A percentile compares a stretch with the other conserved stretches of the same genome.
Conservation (phyloP, 2,329 filamentous ascomycete genomes). For the Cladosporium sphaerospermum region DNA sequence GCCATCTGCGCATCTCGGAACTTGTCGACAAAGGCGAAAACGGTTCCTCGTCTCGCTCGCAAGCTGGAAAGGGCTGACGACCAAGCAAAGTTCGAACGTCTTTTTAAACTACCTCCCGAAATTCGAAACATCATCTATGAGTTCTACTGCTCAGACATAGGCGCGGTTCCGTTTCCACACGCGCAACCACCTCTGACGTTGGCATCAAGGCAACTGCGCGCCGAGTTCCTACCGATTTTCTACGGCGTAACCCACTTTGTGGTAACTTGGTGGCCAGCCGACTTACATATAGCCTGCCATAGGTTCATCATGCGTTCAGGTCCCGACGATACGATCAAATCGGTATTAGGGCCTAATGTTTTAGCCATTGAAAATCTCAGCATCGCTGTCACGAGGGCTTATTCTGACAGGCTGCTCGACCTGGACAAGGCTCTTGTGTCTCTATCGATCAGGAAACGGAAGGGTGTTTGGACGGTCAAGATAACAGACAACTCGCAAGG, state of each 20-base stretch:
- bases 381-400: too few species aligned
- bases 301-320: too few species aligned
- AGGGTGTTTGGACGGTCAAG: too few species aligned
- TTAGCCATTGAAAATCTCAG: too few species aligned
- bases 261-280: too few species aligned
- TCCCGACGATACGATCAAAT: too few species aligned
- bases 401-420: too few species aligned
- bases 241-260: background rate
- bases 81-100: background rate
- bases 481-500: too few species aligned
- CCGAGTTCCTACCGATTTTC: background rate
- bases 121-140: background rate
- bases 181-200: background rate
- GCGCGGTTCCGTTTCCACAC: background rate
- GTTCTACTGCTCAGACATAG: background rate
- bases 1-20: background rate
- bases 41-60: background rate
- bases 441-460: too few species aligned
- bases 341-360: too few species aligned
- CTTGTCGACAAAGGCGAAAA: background rate
- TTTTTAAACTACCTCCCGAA: background rate
- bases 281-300: too few species aligned
- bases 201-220: background rate
- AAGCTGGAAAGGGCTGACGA: background rate
- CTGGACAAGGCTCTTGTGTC: too few species aligned